Base-by-base conservation (phyloP, 2,329 filamentous ascomycete genomes). In the Amylocarpus encephaloides region DNA sequence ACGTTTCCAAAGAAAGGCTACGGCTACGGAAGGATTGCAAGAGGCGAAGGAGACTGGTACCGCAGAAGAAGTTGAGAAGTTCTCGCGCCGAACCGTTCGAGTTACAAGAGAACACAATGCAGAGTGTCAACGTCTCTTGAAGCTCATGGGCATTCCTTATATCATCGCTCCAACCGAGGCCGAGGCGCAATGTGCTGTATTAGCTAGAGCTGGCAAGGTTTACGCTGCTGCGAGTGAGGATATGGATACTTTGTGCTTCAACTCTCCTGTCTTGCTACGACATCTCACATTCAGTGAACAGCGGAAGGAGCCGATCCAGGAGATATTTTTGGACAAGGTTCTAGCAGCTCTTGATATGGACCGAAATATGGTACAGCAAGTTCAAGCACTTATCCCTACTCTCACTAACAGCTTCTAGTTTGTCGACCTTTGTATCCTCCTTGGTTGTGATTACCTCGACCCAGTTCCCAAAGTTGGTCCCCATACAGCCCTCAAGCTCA, bases 181-280 rank as follows among this genome's bases (percentile, higher is more conserved):
- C 4, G 93, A 98, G 73, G 93, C 93, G 1, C 93, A 98, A 68
- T 98, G 93, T 67, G 93, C 93, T 2, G 86, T 85, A 36, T 76
- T 98, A 54, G 93, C 93, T 1, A 78, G 86, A 54, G 91, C 88
- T 5, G 92, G 90, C 34, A 97, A 97, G 71, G 93, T 98, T 46
- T 98, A 94, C 67, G 93, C 91, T 3, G 93, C 93, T 16, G 93
- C 93, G 2, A 95, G 88, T 57, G 93, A 98, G 71, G 93, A 98
- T 71, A 98, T 98, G 93, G 93, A 98, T 66, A 98, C 93, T 0
- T 74, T 98, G 49, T 97, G 92, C 64, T 98, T 98, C 69, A 83
- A 96, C 63, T 79, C 91, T 46, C 93, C 93, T 0, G 91, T 98
- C 52, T 73, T 98, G 42, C 73, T 98, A 57, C 80, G 93, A 44